phyloP scores from a whole-genome alignment of 208 protist genomes.

The Vickermania ingenoplastis region DNA sequence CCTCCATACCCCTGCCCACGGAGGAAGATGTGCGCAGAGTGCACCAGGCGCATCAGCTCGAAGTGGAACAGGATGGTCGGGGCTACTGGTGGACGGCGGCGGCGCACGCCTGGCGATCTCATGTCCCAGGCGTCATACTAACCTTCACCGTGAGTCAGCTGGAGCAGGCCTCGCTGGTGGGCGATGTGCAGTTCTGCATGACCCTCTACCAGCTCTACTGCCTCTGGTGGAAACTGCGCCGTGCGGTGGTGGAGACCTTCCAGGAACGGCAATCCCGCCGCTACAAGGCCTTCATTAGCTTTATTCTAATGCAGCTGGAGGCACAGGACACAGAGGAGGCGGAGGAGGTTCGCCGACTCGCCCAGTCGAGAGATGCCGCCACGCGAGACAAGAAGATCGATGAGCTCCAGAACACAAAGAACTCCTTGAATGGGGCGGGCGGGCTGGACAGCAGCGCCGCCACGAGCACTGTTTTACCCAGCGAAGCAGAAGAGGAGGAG shows the following conservation, averaged over 20 bases:
- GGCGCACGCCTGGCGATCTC: conserved; percentile 51
- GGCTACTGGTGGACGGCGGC: conserved; percentile 58
- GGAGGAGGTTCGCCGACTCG: no score
- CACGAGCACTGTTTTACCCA: no score
- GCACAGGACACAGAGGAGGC: no score
- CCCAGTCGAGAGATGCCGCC: no score
- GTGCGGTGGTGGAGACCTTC: conserved; percentile 15
- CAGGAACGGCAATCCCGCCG: no score
- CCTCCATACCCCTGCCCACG: not conserved
- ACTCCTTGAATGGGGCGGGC: no score
- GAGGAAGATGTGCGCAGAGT: not conserved
- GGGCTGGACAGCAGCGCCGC: no score
- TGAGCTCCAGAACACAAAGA: no score
- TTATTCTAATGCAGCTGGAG: no score
- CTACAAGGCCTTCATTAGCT: no score
- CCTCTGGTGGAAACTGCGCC: conserved; percentile 70
- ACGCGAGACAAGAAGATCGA: no score
- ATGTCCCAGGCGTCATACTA: conserved; percentile 39
- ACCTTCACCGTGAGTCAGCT: conserved; percentile 43
- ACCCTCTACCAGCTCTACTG: conserved; percentile 69
- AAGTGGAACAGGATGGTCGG: conserved; percentile 5
- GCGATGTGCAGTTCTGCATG: conserved; percentile 74
- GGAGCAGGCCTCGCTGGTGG: conserved; percentile 67
- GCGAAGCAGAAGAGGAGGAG: no score
- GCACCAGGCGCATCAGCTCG: conserved; percentile 19